These are phyloP conservation scores for Verticillium albo-atrum DNA, from an alignment of 2,329 filamentous ascomycete genomes.

Conservation along the genomic window DNA sequence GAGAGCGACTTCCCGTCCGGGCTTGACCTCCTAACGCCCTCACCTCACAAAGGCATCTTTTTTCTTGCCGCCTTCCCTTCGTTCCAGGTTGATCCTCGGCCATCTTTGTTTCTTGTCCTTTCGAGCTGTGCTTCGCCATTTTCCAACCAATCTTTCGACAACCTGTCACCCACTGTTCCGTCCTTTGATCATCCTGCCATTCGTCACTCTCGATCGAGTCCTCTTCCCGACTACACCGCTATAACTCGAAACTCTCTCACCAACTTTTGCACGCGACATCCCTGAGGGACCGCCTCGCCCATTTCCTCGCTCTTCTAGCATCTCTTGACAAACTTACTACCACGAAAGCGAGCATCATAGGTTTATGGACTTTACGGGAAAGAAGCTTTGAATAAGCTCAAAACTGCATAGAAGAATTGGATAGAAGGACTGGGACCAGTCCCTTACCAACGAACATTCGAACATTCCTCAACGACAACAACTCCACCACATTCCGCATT, in stretches of 20 bases:
- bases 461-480: not conserved
- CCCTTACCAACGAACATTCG: constrained; percentile 3
- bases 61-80: constrained; percentile 32
- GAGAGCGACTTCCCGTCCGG: not conserved
- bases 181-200: constrained; percentile 5
- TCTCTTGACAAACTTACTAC: constrained; percentile 4
- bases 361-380: constrained; percentile 1
- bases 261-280: not conserved
- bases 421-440: constrained; percentile 6
- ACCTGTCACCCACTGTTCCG: not conserved
- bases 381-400: constrained; percentile 11
- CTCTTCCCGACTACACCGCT: constrained; percentile 9
- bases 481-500: not conserved
- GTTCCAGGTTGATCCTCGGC: constrained; percentile 58
- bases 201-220: constrained; percentile 9
- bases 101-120: constrained; percentile 26
- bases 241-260: constrained; percentile 3
- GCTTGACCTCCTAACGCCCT: not conserved
- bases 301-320: not conserved
- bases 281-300: not conserved
- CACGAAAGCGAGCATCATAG: not conserved
- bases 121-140: constrained; percentile 13
- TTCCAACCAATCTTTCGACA: constrained; percentile 4
- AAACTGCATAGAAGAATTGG: constrained; percentile 7
- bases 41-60: not conserved